phyloP scores from a whole-genome alignment of 2,329 filamentous ascomycete species.

The Paramyrothecium roridum region DNA sequence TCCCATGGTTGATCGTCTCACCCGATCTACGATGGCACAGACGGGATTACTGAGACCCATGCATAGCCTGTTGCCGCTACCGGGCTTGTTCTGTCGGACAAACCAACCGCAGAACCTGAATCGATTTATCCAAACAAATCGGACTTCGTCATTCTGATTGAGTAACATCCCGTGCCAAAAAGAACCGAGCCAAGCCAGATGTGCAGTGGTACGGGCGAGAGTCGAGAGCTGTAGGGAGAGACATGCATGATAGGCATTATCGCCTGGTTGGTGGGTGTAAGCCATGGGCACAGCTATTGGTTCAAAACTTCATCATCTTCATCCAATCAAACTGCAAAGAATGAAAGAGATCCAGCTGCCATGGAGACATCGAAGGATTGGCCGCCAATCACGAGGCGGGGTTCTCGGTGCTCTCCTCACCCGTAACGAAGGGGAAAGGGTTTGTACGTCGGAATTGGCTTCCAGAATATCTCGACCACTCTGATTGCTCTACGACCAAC shows the following conservation, averaged over 20 bases:
- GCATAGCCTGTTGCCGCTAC: no score
- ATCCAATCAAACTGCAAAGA: not conserved
- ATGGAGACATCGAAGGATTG: not conserved
- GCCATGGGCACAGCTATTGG: not conserved
- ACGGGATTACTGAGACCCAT: no score
- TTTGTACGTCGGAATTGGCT: not conserved
- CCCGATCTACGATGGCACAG: not conserved
- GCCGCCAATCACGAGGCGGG: not conserved
- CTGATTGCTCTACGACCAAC: not conserved
- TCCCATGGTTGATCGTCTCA: not conserved
- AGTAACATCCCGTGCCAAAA: no score
- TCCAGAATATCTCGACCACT: not conserved
- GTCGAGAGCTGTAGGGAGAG: conserved; percentile 11
- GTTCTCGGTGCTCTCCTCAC: not conserved
- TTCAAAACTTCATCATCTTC: not conserved
- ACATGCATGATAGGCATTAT: conserved; percentile 13
- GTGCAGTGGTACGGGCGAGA: conserved; percentile 9
- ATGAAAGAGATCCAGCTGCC: not conserved
- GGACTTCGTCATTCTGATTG: no score
- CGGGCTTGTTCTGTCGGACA: no score
- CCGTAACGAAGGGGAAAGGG: not conserved
- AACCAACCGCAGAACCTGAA: no score
- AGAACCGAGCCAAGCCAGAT: no score
- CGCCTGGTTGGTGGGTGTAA: not conserved
- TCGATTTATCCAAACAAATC: no score